These are phyloP conservation scores for Phoenix dactylifera DNA, from an alignment of 176 grass and related monocot genomes.

Conservation along the genomic window DNA sequence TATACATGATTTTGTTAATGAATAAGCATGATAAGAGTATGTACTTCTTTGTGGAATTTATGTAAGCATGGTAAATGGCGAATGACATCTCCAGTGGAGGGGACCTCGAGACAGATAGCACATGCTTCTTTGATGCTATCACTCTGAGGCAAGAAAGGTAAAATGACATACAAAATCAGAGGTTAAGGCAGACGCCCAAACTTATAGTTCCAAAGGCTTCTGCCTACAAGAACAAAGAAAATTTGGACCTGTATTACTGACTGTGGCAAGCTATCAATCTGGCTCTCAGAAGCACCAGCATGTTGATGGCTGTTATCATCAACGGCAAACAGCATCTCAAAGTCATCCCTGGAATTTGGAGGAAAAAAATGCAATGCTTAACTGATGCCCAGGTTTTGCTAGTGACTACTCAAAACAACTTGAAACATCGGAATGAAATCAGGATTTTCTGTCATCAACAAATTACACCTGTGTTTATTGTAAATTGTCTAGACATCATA, in stretches of 20 bases:
- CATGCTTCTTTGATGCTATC: slow-evolving; percentile 39
- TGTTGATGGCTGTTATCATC: slow-evolving; percentile 31
- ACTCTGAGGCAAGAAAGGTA: slow-evolving; percentile 27
- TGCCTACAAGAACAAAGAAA: slow-evolving; percentile 3
- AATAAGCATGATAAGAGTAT: background rate
- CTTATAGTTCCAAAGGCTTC: no score
- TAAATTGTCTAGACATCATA: no score
- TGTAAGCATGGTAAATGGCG: slow-evolving; percentile 70
- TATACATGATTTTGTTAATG: background rate
- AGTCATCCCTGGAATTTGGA: slow-evolving; percentile 48
- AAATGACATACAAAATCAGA: background rate
- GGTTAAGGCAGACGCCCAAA: no score
- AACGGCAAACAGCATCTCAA: slow-evolving; percentile 37
- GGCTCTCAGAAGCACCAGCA: slow-evolving; percentile 41
- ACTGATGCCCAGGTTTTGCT: no score
- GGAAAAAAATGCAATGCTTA: background rate
- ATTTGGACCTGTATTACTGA: slow-evolving; percentile 47
- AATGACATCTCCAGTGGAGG: slow-evolving; percentile 38
- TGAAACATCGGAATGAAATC: no score
- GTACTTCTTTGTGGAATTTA: slow-evolving; percentile 85
- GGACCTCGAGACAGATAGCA: slow-evolving; percentile 57
- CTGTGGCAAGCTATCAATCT: slow-evolving; percentile 69
- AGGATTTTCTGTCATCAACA: no score
- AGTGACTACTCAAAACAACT: no score
- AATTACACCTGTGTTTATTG: no score